Percentiles rank a stretch among this genome's conserved stretches.
Conservation (phyloP, 2,329 filamentous ascomycete species). For the Talaromyces sp. region DNA sequence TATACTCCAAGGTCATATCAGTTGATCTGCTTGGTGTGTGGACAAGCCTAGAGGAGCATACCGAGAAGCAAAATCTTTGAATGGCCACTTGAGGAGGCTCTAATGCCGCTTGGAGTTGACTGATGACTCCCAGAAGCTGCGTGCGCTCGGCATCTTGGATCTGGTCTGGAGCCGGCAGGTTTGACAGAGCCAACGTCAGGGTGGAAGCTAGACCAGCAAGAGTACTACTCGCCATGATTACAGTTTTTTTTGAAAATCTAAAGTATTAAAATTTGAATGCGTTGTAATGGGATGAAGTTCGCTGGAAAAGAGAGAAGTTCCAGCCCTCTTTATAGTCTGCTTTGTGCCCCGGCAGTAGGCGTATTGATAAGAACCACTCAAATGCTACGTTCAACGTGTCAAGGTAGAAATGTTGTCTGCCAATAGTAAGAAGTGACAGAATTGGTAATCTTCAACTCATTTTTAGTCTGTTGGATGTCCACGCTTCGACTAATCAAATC, state of each 20-base stretch:
- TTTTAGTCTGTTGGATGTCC: background rate
- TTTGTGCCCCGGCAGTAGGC: background rate
- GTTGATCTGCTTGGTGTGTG: background rate
- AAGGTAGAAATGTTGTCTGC: too few species aligned
- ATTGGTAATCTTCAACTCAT: background rate
- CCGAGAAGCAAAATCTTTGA: background rate
- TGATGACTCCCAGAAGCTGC: slow-evolving; percentile 9
- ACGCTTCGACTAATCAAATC: background rate
- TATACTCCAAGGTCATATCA: background rate
- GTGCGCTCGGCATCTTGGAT: slow-evolving; percentile 14
- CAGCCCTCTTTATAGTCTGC: background rate
- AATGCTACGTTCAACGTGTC: too few species aligned
- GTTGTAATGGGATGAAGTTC: background rate
- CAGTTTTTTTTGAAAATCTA: background rate
- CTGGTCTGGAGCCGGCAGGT: slow-evolving; percentile 10
- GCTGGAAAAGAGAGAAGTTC: background rate
- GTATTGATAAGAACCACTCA: background rate
- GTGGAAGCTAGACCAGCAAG: background rate
- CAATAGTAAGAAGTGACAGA: background rate
- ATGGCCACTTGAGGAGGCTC: background rate
- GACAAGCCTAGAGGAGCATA: background rate
- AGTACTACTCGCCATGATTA: slow-evolving; percentile 1
- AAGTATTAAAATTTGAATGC: background rate
- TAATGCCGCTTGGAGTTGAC: slow-evolving; percentile 7
- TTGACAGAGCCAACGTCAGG: background rate